These are phyloP conservation scores for Cephaloascus fragrans DNA, from an alignment of 805 yeast genomes.

Conservation along the genomic window DNA sequence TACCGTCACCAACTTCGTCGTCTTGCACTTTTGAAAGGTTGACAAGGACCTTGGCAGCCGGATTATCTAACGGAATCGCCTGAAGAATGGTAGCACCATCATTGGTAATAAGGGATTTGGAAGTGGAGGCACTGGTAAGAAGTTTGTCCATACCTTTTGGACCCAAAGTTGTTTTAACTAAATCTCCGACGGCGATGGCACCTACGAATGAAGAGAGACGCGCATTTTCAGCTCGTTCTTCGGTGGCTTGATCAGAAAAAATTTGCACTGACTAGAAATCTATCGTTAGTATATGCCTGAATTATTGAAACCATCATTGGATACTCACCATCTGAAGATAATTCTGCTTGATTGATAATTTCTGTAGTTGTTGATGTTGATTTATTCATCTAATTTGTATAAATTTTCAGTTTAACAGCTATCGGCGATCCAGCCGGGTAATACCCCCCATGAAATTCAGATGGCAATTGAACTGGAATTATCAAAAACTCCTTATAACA, in stretches of 20 bases:
- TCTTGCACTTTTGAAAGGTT: conserved; percentile 95
- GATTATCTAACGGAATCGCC: conserved; percentile 90
- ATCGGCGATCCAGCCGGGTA: too few relatives aligned
- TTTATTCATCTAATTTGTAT: too few relatives aligned
- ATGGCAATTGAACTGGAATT: too few relatives aligned
- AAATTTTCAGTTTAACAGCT: too few relatives aligned
- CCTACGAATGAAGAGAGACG: conserved; percentile 96
- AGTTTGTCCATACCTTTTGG: conserved; percentile 99
- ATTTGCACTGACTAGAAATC: conserved; percentile 71
- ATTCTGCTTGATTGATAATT: too few relatives aligned
- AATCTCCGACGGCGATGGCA: conserved; percentile 97
- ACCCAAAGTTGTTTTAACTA: conserved; percentile 89
- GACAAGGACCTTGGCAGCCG: conserved; percentile 93
- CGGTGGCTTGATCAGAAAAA: conserved; percentile 95
- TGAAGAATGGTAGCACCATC: conserved; percentile 97
- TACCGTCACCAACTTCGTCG: conserved; percentile 98
- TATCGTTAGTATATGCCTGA: not conserved
- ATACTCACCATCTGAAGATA: not conserved
- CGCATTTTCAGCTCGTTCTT: conserved; percentile 97
- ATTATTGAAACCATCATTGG: not conserved
- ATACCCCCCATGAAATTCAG: too few relatives aligned
- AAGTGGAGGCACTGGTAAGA: conserved; percentile 77
- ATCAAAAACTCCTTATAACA: too few relatives aligned
- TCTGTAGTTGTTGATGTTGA: not conserved
- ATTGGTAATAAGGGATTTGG: conserved; percentile 76